Percentiles rank a stretch among this genome's conserved stretches.
Evolutionary conservation across 164 flowering plant genomes (phyloP).

Genomic region (Stephania cephalantha): DNA sequence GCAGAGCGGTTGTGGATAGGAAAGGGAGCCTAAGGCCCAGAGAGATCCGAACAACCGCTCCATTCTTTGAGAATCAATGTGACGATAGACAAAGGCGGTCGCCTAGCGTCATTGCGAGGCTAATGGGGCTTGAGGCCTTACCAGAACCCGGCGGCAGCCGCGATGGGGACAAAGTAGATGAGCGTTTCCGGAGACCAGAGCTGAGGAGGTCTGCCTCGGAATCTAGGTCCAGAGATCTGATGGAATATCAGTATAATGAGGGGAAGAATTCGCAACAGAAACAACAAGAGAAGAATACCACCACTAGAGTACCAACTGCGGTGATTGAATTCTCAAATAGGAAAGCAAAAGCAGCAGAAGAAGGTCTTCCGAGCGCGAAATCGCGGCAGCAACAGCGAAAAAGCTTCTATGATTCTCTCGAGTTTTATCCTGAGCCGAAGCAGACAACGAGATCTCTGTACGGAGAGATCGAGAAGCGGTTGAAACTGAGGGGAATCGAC

Average conservation of each 20-base stretch:
- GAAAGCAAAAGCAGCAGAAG: not conserved
- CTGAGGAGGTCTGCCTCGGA: conserved; percentile 90
- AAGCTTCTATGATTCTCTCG: conserved; percentile 65
- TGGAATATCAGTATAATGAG: conserved; percentile 19
- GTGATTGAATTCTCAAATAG: conserved; percentile 17
- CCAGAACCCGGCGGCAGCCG: conserved; percentile 22
- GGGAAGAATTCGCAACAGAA: conserved; percentile 15
- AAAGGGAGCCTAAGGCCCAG: conserved; percentile 62
- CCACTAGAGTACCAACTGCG: not conserved
- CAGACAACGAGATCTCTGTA: conserved; percentile 37
- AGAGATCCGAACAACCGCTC: conserved; percentile 46
- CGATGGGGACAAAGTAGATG: not conserved
- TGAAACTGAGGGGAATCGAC: conserved; percentile 74
- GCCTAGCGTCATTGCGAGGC: conserved; percentile 72
- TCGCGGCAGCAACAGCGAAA: conserved; percentile 35
- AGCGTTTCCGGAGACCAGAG: conserved; percentile 40
- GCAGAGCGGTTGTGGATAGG: conserved; percentile 68
- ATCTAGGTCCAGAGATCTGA: conserved; percentile 57
- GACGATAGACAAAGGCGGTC: conserved; percentile 47
- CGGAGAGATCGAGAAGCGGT: conserved; percentile 67
- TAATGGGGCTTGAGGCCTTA: conserved; percentile 76
- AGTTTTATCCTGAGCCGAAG: conserved; percentile 78
- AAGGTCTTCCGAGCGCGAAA: conserved; percentile 14
- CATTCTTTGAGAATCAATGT: not conserved
- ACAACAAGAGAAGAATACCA: conserved; percentile 2